phyloP scores from a whole-genome alignment of 331 rosid genomes.

The Quercus tomentella region DNA sequence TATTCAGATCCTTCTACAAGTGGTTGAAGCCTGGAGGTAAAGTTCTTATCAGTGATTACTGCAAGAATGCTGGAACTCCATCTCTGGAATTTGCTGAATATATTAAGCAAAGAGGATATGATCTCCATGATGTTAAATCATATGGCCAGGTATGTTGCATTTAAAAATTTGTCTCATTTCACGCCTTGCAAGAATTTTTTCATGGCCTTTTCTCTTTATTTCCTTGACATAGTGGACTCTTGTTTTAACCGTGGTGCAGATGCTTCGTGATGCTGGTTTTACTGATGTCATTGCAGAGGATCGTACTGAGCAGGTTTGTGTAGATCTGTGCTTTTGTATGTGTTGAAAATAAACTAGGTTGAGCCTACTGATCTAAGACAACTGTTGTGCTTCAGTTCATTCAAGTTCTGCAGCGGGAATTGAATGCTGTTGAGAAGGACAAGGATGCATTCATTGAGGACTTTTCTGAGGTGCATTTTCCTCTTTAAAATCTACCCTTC shows the following conservation, averaged over 20 bases:
- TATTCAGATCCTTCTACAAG: slow-evolving; percentile 68
- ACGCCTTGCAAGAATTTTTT: neutral
- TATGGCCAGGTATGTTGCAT: slow-evolving; percentile 56
- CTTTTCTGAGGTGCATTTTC: slow-evolving; percentile 59
- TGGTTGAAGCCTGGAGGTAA: slow-evolving; percentile 97
- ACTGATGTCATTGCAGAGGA: slow-evolving; percentile 64
- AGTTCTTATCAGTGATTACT: slow-evolving; percentile 82
- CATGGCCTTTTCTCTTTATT: slow-evolving; percentile 14
- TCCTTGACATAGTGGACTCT: slow-evolving; percentile 1
- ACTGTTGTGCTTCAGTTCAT: slow-evolving; percentile 48
- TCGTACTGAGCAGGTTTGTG: slow-evolving; percentile 70
- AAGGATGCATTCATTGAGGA: slow-evolving; percentile 58
- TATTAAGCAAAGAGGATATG: slow-evolving; percentile 78
- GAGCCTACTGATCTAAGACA: slow-evolving; percentile 17
- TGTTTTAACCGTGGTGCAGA: slow-evolving; percentile 38
- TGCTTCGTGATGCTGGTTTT: slow-evolving; percentile 84
- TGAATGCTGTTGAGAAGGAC: slow-evolving; percentile 55
- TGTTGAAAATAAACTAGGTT: neutral
- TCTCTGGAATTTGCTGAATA: slow-evolving; percentile 61
- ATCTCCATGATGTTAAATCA: slow-evolving; percentile 55
- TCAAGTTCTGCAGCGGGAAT: slow-evolving; percentile 56
- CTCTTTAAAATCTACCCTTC: slow-evolving; percentile 2
- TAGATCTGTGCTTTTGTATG: neutral
- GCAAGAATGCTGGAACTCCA: slow-evolving; percentile 61
- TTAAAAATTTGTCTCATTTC: neutral